phyloP scores from a whole-genome alignment of 2,329 filamentous ascomycete species.

The Daldinia sp. region DNA sequence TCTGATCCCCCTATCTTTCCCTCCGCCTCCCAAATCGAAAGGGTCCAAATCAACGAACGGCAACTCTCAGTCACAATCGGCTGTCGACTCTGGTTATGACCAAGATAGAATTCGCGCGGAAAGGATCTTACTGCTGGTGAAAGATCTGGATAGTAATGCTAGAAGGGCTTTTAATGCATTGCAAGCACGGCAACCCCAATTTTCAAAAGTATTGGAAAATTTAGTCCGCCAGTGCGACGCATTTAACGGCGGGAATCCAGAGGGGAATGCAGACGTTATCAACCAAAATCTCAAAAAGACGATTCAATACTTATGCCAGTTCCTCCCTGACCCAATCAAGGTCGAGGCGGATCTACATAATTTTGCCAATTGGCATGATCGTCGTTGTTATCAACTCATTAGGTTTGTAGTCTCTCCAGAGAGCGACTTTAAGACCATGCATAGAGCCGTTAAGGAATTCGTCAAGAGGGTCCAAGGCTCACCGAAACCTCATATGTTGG shows the following conservation, averaged over 20 bases:
- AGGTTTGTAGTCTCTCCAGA: constrained; percentile 86
- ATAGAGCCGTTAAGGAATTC: constrained; percentile 90
- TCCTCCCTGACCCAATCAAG: constrained; percentile 79
- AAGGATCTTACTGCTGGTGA: constrained; percentile 84
- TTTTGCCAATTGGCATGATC: constrained; percentile 91
- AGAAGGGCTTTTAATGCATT: constrained; percentile 91
- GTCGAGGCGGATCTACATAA: constrained; percentile 84
- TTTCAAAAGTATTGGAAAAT: constrained; percentile 78
- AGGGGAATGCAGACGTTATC: constrained; percentile 75
- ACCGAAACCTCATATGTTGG: constrained; percentile 73
- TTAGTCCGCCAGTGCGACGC: constrained; percentile 88
- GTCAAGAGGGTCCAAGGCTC: constrained; percentile 81
- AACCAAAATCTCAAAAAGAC: constrained; percentile 79
- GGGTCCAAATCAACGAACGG: constrained; percentile 71
- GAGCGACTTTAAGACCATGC: constrained; percentile 91
- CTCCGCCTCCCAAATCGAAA: constrained; percentile 74
- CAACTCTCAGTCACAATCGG: constrained; percentile 64
- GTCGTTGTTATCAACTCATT: constrained; percentile 88
- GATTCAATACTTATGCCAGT: constrained; percentile 78
- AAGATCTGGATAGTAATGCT: constrained; percentile 79
- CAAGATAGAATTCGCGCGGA: constrained; percentile 84
- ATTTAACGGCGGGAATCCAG: constrained; percentile 88
- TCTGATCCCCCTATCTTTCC: constrained; percentile 89
- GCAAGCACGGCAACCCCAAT: constrained; percentile 80
- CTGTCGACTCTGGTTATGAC: constrained; percentile 64